phyloP scores from a whole-genome alignment of 768 basidiomycete genomes.

The Cyclocybe aegerita region DNA sequence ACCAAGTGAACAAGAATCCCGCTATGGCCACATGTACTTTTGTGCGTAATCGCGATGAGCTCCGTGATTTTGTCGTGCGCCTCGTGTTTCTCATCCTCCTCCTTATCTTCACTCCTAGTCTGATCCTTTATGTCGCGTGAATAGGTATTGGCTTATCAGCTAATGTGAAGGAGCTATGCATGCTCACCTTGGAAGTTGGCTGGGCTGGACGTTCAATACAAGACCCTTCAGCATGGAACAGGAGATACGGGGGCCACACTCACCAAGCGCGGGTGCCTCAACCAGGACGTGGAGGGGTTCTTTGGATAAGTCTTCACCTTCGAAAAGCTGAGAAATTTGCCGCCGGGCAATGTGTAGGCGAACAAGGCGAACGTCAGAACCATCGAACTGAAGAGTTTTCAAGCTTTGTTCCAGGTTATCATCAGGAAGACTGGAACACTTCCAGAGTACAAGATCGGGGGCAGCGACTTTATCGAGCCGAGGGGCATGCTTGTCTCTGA shows the following conservation, averaged over 20 bases:
- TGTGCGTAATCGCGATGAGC: neutral
- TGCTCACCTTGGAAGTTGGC: neutral
- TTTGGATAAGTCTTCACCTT: neutral
- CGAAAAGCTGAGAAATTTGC: neutral
- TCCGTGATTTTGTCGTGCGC: neutral
- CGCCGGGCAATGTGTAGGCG: neutral
- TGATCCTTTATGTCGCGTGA: neutral
- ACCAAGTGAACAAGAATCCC: neutral
- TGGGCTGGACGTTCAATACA: neutral
- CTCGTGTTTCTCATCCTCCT: neutral
- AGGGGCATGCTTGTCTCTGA: neutral
- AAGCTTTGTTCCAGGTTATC: neutral
- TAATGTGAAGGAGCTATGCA: neutral
- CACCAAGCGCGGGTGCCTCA: neutral
- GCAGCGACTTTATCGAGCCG: neutral
- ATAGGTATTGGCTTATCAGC: neutral
- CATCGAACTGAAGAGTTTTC: constrained; percentile 1
- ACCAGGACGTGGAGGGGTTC: constrained; percentile 2
- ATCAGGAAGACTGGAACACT: neutral
- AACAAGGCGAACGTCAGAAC: constrained; percentile 1
- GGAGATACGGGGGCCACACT: neutral
- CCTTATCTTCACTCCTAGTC: neutral
- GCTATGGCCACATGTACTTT: neutral
- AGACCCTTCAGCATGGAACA: neutral
- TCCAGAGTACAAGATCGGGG: neutral